These are phyloP conservation scores for Plantago ovata DNA, from an alignment of 257 asterid species.

Conservation along the genomic window DNA sequence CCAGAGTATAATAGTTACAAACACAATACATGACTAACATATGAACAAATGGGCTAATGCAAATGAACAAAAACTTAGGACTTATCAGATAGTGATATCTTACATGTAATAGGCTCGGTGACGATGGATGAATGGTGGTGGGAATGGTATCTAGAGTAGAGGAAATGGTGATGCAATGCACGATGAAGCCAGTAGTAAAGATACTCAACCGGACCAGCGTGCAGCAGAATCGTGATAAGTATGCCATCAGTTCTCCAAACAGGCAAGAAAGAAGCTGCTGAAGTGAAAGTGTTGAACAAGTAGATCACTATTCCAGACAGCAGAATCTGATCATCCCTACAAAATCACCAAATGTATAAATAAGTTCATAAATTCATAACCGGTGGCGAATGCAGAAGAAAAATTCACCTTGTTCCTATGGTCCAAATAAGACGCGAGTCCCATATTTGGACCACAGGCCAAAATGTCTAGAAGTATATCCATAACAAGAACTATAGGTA, in stretches of 20 bases:
- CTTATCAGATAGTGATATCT: constrained; percentile 11
- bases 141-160: no score
- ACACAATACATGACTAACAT: not conserved
- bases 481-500: no score
- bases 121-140: no score
- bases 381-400: no score
- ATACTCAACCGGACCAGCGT: constrained; percentile 16
- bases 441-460: no score
- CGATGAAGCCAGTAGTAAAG: constrained; percentile 13
- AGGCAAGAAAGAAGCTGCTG: not conserved
- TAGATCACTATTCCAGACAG: constrained; percentile 10
- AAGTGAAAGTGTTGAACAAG: constrained; percentile 1
- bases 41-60: no score
- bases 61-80: not conserved
- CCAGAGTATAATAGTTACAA: not conserved
- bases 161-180: constrained; percentile 17
- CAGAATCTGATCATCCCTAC: constrained; percentile 22
- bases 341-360: not conserved
- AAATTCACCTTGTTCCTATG: no score
- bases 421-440: no score
- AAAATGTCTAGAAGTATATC: no score
- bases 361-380: no score
- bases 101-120: no score
- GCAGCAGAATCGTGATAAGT: constrained; percentile 13
- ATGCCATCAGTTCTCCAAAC: constrained; percentile 18